Evolutionary conservation across 139 green algal species (phyloP), one percentile per base, ranked within the genome.

Genomic region (Closterium sp.): DNA sequence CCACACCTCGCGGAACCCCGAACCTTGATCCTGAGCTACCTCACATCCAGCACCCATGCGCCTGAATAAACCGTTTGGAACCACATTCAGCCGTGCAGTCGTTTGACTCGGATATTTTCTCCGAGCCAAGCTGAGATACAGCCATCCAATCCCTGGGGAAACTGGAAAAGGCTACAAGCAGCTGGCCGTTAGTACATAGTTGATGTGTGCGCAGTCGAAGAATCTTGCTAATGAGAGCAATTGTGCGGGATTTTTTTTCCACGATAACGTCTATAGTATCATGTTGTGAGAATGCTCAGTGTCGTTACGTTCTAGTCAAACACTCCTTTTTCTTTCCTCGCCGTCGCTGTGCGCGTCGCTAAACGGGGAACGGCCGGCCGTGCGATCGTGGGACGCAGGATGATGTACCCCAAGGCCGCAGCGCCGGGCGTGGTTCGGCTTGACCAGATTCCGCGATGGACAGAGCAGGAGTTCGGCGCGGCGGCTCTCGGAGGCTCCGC

Each of bases 401-500:
- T 79, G 62, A 79, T 79, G 62, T 24, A 79, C 62, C 17, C 17
- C 62, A 79, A 79, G 62, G 17, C 19, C 62, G 62, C 62, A 24
- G 62, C 62, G 62, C 62, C 62, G 62, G 62, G 62, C 62, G 62
- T 79, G 62, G 62, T 89, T 9, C 17, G 22, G 42, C 89, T 91
- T 3, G 89, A 91, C 73, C 89, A 91, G 89, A 91, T 91, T 5
- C 70, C 89, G 24, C 31, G 42, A 28, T 91, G 89, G 89, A 50
- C 30, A 10, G 89, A 91, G 38, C 73, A 91, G 70, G 89, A 91
- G 27, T 10, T 38, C 34, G 31, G 17, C 31, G 10, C 89, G 10
- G 89, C 89, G 86, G 93, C 93, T 11, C 92, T 91, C 9, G 89
- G 94, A 9, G 89, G 93, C 70, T 9, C 31, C 31, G 92, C 91